Conservation (phyloP, 1,284 basidiomycete species). For the Trichosporon sp. region DNA sequence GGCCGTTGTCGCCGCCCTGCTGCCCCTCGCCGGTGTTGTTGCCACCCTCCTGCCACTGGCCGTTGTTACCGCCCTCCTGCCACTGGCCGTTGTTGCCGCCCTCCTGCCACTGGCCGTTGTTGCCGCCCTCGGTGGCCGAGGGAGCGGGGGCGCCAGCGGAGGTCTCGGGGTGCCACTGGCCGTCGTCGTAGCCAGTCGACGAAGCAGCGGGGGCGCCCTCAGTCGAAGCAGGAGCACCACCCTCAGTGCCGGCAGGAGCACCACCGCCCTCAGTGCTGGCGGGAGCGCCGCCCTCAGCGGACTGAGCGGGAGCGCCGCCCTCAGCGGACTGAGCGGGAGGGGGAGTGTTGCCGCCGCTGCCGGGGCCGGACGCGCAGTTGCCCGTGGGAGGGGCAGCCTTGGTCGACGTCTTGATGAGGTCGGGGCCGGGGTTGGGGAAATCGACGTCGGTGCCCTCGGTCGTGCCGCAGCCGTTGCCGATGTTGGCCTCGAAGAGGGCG, state of each 20-base stretch:
- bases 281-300: background rate
- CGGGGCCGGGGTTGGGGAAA: conserved; percentile 22
- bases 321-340: background rate
- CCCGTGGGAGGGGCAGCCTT: conserved; percentile 6
- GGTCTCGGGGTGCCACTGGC: conserved; percentile 2
- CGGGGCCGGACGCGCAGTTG: background rate
- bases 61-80: background rate
- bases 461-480: conserved; percentile 42
- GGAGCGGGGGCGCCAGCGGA: background rate
- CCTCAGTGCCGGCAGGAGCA: background rate
- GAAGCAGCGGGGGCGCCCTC: background rate
- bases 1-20: too few relatives aligned
- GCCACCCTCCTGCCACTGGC: too few relatives aligned
- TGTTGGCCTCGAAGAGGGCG: conserved; percentile 49
- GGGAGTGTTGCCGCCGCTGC: background rate
- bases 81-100: too few relatives aligned
- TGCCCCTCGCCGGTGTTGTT: background rate
- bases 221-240: background rate
- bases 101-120: background rate
- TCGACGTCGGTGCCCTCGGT: conserved; percentile 20
- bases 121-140: background rate
- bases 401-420: conserved; percentile 3
- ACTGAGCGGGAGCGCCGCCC: background rate
- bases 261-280: background rate
- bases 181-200: background rate